phyloP scores from a whole-genome alignment of 306 rosid genomes.

The Vigna mungo region DNA sequence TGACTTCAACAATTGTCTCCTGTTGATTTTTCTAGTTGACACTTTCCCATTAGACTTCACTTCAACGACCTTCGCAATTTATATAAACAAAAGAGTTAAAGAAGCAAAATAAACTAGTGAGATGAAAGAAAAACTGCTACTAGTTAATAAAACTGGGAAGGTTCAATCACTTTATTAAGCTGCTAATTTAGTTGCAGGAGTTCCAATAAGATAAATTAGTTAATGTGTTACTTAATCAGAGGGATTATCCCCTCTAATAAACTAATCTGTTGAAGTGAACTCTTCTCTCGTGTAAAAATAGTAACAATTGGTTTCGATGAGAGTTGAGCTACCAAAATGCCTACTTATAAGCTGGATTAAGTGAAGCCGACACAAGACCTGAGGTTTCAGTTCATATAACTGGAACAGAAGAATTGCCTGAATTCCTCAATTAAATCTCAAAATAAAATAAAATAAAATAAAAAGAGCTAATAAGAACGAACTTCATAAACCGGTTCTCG shows the following conservation, averaged over 20 bases:
- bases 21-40: constrained; percentile 80
- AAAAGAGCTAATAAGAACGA: constrained; percentile 7
- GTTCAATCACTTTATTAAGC: constrained; percentile 24
- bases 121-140: background rate
- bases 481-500: constrained; percentile 97
- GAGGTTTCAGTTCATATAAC: constrained; percentile 17
- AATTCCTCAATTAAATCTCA: constrained; percentile 11
- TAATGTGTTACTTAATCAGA: too few species aligned
- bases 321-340: too few species aligned
- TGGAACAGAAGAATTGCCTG: background rate
- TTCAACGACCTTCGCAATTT: constrained; percentile 72
- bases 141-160: background rate
- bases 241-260: too few species aligned
- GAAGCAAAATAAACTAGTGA: constrained; percentile 21
- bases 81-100: background rate
- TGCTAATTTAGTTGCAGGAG: constrained; percentile 9
- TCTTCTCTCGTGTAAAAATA: too few species aligned
- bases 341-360: too few species aligned
- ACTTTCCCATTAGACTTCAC: constrained; percentile 77
- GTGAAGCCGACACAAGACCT: too few species aligned
- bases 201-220: too few species aligned
- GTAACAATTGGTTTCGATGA: too few species aligned
- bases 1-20: constrained; percentile 87
- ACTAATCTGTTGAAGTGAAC: too few species aligned
- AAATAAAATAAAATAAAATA: background rate